Evolutionary conservation across 2,329 filamentous ascomycete genomes (phyloP).

Genomic region (Scedosporium boydii): DNA sequence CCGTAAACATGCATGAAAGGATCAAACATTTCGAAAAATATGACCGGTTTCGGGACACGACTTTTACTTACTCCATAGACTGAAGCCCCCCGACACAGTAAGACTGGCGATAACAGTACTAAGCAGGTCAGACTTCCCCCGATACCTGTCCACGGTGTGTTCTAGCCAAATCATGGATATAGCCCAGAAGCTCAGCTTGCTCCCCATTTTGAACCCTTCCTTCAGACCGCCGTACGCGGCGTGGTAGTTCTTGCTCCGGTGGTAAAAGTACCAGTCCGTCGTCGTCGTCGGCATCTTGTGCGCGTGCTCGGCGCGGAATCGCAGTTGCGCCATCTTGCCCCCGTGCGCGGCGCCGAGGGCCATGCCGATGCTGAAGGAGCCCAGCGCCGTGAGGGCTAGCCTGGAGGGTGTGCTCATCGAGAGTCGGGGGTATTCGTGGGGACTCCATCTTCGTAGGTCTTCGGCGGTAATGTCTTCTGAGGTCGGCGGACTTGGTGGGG

Average conservation of each 20-base stretch:
- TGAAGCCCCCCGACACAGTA: slow-evolving; percentile 78
- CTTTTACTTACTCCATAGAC: slow-evolving; percentile 62
- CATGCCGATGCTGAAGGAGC: slow-evolving; percentile 61
- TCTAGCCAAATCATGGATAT: slow-evolving; percentile 72
- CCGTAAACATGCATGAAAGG: background rate
- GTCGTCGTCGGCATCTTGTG: slow-evolving; percentile 80
- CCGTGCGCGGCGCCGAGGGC: slow-evolving; percentile 63
- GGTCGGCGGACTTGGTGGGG: background rate
- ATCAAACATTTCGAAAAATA: background rate
- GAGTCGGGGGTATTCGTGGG: slow-evolving; percentile 29
- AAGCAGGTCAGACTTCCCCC: slow-evolving; percentile 62
- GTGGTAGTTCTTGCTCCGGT: slow-evolving; percentile 95
- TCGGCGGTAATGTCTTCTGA: background rate
- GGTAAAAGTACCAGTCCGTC: slow-evolving; percentile 94
- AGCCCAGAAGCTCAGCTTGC: slow-evolving; percentile 61
- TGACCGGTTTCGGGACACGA: background rate
- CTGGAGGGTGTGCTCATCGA: slow-evolving; percentile 57
- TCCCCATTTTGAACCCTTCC: slow-evolving; percentile 69
- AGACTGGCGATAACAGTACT: slow-evolving; percentile 77
- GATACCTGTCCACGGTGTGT: slow-evolving; percentile 70
- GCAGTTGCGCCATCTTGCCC: slow-evolving; percentile 62
- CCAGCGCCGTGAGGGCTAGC: slow-evolving; percentile 52
- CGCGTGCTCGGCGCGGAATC: slow-evolving; percentile 91
- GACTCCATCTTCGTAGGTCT: background rate
- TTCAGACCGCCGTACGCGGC: slow-evolving; percentile 66